phyloP scores from a whole-genome alignment of 192 early-diverging fungal species.

The Rhizoclosmatium sp. region DNA sequence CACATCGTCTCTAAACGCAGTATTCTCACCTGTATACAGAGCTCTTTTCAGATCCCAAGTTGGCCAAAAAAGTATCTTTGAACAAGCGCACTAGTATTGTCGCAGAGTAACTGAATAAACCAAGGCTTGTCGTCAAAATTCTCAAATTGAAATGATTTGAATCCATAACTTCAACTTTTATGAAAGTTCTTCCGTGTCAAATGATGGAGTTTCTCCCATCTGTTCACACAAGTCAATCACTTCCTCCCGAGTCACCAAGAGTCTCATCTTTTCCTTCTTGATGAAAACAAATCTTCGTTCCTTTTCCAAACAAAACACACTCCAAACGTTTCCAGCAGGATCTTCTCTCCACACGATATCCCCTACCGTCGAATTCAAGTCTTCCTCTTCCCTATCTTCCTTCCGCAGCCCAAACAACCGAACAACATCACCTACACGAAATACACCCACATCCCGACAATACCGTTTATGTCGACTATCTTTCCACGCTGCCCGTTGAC shows the following conservation, averaged over 20 bases:
- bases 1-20: neutral
- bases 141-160: too few relatives aligned
- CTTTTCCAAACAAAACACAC: neutral
- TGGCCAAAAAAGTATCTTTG: slow-evolving; percentile 31
- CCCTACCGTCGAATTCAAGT: neutral
- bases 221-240: neutral
- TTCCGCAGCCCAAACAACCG: neutral
- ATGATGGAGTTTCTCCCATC: neutral
- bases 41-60: slow-evolving; percentile 41
- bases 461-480: neutral
- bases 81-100: neutral
- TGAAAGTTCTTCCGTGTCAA: neutral
- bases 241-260: neutral
- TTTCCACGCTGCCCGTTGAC: neutral
- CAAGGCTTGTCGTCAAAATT: too few relatives aligned
- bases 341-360: neutral
- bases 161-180: too few relatives aligned
- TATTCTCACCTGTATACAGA: slow-evolving; percentile 18
- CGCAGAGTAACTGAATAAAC: neutral
- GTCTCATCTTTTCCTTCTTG: neutral
- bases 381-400: neutral
- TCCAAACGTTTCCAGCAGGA: neutral
- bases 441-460: neutral
- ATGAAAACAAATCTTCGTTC: neutral
- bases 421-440: neutral